Evolutionary conservation across 1,284 basidiomycete genomes (phyloP), one percentile per base, ranked within the genome.

Genomic region (Ustilago trichophora): DNA sequence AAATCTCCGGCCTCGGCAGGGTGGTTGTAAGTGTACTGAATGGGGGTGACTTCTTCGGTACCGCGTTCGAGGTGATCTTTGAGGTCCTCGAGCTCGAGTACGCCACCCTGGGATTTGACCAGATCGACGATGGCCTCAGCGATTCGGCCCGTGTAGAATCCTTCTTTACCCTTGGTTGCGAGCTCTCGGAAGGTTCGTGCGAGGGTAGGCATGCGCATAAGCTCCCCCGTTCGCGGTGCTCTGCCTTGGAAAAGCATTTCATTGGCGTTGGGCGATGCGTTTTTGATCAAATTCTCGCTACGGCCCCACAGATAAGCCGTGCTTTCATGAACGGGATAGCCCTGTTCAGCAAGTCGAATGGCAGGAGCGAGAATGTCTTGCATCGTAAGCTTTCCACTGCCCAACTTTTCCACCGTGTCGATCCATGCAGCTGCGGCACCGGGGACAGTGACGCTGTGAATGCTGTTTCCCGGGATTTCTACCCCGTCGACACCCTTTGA

Each of bases 361-460:
- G 82, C 82, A 12, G 95, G 95, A 16, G 85, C 90, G 29, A 98
- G 85, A n/a, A 94, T 86, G n/a, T 97, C 90, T 4, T 85, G 86
- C 46, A 94, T 82, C 6, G 86, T 86, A 2, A 97, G 77, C 49
- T 87, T 90, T n/a, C 91, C 90, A 64, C 88, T 91, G 11, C 95
- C 95, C 52, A 96, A 88, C 46, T 85, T 84, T 53, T 90, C 87
- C 40, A 96, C 85, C 0, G 92, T 91, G 81, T 96, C 95, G 26
- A 91, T 85, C 93, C 94, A 98, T 11, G 92, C 91, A 18, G 92
- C 91, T 1, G 93, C 91, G 16, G 91, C 90, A 40, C 94, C 93
- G 60, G 95, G 95, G 3, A 97, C 93, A 0, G 95, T 98, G 6
- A 93, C 93, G 12, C 89, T 86, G 80, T 95, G 94, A 33, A 95